phyloP scores from a whole-genome alignment of 1,139 yeast species.

The Scheffersomyces titani region DNA sequence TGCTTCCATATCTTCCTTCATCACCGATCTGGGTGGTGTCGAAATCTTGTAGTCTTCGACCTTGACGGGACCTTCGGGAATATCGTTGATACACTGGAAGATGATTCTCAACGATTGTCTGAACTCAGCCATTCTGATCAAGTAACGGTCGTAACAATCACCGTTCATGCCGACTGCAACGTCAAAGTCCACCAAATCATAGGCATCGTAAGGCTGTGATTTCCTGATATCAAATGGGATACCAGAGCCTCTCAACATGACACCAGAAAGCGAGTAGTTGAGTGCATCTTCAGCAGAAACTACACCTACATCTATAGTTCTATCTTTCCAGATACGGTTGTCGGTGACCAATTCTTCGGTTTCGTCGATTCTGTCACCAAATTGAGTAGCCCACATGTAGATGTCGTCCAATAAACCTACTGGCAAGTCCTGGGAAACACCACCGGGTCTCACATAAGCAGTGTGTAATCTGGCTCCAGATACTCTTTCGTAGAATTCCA shows the following conservation, averaged over 20 bases:
- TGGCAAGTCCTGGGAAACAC: constrained; percentile 87
- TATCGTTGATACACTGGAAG: constrained; percentile 86
- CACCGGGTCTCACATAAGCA: constrained; percentile 91
- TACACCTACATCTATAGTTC: constrained; percentile 79
- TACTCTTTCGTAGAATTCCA: constrained; percentile 92
- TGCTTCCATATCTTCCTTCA: constrained; percentile 95
- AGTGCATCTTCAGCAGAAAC: constrained; percentile 87
- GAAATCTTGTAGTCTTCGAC: constrained; percentile 86
- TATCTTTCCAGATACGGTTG: constrained; percentile 90
- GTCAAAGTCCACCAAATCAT: constrained; percentile 83
- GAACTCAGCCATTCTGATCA: constrained; percentile 88
- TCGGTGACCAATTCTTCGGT: constrained; percentile 87
- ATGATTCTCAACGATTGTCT: constrained; percentile 88
- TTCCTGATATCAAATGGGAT: constrained; percentile 85
- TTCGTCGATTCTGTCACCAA: constrained; percentile 91
- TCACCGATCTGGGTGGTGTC: constrained; percentile 77
- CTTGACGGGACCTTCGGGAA: constrained; percentile 92
- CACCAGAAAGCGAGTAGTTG: constrained; percentile 80
- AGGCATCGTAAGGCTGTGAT: constrained; percentile 89
- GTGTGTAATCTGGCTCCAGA: constrained; percentile 89
- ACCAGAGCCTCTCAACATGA: constrained; percentile 91
- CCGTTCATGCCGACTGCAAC: constrained; percentile 86
- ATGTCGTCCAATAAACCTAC: constrained; percentile 85
- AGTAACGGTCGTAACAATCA: constrained; percentile 89
- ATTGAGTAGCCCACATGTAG: constrained; percentile 96